Evolutionary conservation across 1,284 basidiomycete species (phyloP), one percentile per base, ranked within the genome.

Genomic region (Cryptococcus floricola): DNA sequence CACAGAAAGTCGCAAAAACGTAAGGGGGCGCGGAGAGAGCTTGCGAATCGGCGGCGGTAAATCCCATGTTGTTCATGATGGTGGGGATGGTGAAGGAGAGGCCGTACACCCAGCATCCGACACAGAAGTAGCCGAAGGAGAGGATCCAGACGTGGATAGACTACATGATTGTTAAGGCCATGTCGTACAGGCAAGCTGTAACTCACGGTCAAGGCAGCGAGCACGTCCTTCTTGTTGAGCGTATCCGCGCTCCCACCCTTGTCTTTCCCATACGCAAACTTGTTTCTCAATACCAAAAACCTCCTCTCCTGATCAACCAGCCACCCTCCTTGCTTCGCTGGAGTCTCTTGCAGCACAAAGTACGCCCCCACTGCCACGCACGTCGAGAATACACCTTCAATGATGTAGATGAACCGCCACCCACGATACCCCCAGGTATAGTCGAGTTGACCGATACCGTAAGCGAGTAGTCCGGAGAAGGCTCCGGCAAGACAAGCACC

Each of bases 51-150:
- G 44, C 44, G 23, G 44, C 19, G 9, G 39, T 42, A 50, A 52
- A 56, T 10, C 58, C 58, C 47, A 56, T 50, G 46, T 56, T 56
- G n/a, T 14, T 27, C 43, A 59, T 44, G 50, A 56, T 56, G 16
- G 48, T 53, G 12, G 52, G 56, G 5, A 57, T 19, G 41, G 55
- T 52, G 16, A 56, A 49, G 25, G 84, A 80, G 61, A 85, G 80
- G 13, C 82, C 80, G 59, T 85, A 85, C 41, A 83, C 67, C 19
- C 34, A 13, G 44, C 62, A 54, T 8, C 59, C 57, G 37, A 51
- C 58, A 50, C 53, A 67, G 39, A 67, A 54, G 47, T 47, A 57
- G 14, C 50, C 39, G 44, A 64, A 58, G 19, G 50, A 43, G 8
- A 64, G 14, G 48, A 62, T 51, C 61, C 59, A 63, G 23, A 57